Evolutionary conservation across 495 filamentous ascomycete species (phyloP).

Genomic region (Aspergillus nidulans): DNA sequence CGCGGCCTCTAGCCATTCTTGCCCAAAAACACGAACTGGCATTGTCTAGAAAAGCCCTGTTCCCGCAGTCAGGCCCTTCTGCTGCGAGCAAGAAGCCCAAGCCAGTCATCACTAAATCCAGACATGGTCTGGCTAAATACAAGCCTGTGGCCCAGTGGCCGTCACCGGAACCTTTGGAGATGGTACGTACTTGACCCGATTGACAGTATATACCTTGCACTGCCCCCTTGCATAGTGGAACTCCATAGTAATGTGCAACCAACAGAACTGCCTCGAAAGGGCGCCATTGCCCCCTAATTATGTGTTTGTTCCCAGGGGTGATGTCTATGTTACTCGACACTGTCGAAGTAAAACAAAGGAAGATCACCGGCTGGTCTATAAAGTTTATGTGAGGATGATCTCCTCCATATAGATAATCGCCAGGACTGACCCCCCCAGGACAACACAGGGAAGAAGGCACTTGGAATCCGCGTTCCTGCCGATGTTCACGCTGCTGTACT

Average conservation of each 20-base stretch:
- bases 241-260: constrained; percentile 6
- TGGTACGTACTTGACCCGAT: constrained; percentile 11
- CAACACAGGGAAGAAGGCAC: constrained; percentile 25
- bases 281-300: constrained; percentile 31
- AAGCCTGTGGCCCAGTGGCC: constrained; percentile 9
- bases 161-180: constrained; percentile 20
- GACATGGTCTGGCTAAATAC: constrained; percentile 10
- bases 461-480: constrained; percentile 46
- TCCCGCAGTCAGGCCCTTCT: background rate
- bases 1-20: background rate
- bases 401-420: background rate
- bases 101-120: background rate
- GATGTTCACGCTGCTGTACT: constrained; percentile 32
- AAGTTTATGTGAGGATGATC: constrained; percentile 36
- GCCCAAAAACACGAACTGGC: constrained; percentile 5
- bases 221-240: constrained; percentile 2
- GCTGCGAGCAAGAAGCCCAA: background rate
- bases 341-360: constrained; percentile 45
- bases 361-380: constrained; percentile 33
- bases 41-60: background rate
- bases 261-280: constrained; percentile 26
- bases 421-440: constrained; percentile 20
- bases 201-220: constrained; percentile 8
- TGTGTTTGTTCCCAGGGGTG: constrained; percentile 47
- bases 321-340: constrained; percentile 47